A percentile compares a stretch with the other conserved stretches of the same genome.
Evolutionary conservation across 257 asterid species (phyloP).

Genomic region (Plantago ovata): DNA sequence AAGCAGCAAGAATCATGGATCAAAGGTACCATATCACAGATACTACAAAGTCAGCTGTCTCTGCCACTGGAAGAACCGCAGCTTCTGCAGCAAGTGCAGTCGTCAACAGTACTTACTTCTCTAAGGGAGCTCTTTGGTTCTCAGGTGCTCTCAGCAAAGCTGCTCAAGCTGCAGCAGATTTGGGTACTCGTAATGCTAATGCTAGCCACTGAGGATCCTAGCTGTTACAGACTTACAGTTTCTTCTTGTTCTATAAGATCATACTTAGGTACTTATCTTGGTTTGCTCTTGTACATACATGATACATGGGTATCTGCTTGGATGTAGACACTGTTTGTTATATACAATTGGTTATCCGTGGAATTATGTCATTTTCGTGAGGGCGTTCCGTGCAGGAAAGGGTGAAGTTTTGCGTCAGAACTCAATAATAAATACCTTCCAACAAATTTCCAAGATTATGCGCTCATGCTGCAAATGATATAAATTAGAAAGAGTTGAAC

Average conservation of each 20-base stretch:
- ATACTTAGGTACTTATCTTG: neutral
- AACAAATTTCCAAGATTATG: too few relatives aligned
- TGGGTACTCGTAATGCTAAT: conserved; percentile 54
- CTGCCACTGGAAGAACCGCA: conserved; percentile 80
- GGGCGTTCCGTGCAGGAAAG: too few relatives aligned
- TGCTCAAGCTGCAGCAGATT: conserved; percentile 70
- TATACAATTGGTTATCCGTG: neutral
- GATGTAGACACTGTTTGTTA: neutral
- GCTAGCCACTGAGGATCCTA: conserved; percentile 27
- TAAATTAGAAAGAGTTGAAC: too few relatives aligned
- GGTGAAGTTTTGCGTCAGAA: too few relatives aligned
- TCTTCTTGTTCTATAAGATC: conserved; percentile 1
- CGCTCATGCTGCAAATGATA: too few relatives aligned
- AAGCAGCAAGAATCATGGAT: conserved; percentile 58
- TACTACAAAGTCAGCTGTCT: conserved; percentile 67
- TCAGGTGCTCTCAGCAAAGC: conserved; percentile 78
- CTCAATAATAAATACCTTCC: too few relatives aligned
- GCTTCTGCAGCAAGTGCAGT: conserved; percentile 74
- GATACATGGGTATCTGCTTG: neutral
- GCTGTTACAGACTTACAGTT: neutral
- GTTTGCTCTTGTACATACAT: conserved; percentile 6
- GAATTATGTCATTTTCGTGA: too few relatives aligned
- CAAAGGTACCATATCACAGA: conserved; percentile 57
- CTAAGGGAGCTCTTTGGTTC: conserved; percentile 84
- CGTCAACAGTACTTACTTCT: conserved; percentile 67